Percentiles rank a stretch among this genome's conserved stretches.
These are phyloP conservation scores for Zygosaccharomyces bisporus DNA, from an alignment of 805 yeast genomes.

Conservation along the genomic window DNA sequence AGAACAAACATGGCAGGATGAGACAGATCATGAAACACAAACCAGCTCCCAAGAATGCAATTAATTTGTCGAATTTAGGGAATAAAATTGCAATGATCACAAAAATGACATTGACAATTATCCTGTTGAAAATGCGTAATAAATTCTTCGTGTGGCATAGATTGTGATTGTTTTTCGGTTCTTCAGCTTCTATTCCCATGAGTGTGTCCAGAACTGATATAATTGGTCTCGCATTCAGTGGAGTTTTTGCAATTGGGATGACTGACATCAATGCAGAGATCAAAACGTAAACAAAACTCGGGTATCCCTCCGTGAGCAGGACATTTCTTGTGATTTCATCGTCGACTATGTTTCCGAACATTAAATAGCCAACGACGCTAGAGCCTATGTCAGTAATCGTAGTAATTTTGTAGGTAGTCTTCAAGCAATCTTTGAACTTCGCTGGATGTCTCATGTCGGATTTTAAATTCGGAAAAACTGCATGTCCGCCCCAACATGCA, in stretches of 20 bases:
- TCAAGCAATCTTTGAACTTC: conserved; percentile 51
- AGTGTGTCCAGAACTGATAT: conserved; percentile 62
- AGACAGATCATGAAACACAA: conserved; percentile 77
- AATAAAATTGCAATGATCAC: conserved; percentile 58
- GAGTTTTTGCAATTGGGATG: conserved; percentile 80
- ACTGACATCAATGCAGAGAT: conserved; percentile 71
- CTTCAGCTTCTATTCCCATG: conserved; percentile 33
- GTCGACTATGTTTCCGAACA: conserved; percentile 68
- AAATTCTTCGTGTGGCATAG: conserved; percentile 21
- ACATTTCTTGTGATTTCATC: conserved; percentile 79
- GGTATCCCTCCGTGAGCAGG: conserved; percentile 63
- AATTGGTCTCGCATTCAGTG: conserved; percentile 79
- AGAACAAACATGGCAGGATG: conserved; percentile 71
- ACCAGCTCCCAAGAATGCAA: conserved; percentile 78
- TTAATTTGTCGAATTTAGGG: conserved; percentile 77
- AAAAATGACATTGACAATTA: conserved; percentile 52
- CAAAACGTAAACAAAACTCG: conserved; percentile 52
- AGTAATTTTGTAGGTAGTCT: conserved; percentile 57
- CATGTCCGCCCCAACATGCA: conserved; percentile 86
- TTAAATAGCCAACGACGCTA: conserved; percentile 65
- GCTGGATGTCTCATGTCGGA: conserved; percentile 68
- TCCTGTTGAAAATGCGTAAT: conserved; percentile 32
- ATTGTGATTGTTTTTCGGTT: conserved; percentile 19
- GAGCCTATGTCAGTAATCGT: conserved; percentile 57
- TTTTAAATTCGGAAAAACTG: conserved; percentile 70